Conservation (phyloP, 768 basidiomycete genomes). For the Phanerochaete carnosa region DNA sequence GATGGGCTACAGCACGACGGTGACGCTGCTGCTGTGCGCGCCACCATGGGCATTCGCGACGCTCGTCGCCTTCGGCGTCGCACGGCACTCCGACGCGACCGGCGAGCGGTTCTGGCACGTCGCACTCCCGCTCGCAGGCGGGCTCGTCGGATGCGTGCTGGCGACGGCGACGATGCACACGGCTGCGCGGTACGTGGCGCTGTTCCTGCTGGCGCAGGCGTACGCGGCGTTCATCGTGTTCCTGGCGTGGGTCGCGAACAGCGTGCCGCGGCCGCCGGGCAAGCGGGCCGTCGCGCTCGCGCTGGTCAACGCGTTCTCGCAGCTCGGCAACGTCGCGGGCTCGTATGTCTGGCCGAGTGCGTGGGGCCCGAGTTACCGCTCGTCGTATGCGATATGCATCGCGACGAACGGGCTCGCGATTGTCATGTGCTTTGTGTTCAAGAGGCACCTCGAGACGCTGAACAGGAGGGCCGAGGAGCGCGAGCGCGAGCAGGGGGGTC, state of each 20-base stretch:
- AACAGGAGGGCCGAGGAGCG: conserved; percentile 32
- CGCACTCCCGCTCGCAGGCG: conserved; percentile 45
- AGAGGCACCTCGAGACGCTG: conserved; percentile 25
- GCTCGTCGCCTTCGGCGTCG: conserved; percentile 45
- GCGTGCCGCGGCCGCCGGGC: conserved; percentile 74
- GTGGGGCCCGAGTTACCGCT: conserved; percentile 70
- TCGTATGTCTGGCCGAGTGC: conserved; percentile 68
- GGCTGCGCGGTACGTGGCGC: conserved; percentile 59
- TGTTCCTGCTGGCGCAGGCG: conserved; percentile 78
- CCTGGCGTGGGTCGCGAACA: conserved; percentile 49
- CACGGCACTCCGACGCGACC: conserved; percentile 65
- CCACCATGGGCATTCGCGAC: conserved; percentile 74
- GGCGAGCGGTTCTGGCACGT: conserved; percentile 76
- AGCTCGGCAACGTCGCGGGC: conserved; percentile 81
- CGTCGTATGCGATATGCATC: conserved; percentile 74
- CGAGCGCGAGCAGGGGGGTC: conserved; percentile 39
- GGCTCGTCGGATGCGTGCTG: conserved; percentile 67
- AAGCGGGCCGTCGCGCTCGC: conserved; percentile 89
- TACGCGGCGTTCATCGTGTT: conserved; percentile 73
- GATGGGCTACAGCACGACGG: conserved; percentile 61
- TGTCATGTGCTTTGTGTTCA: conserved; percentile 35
- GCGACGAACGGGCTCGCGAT: conserved; percentile 43
- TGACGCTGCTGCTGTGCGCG: conserved; percentile 71
- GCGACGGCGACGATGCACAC: conserved; percentile 62
- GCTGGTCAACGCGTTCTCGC: conserved; percentile 75